Evolutionary conservation across 768 basidiomycete species (phyloP).

Genomic region (Xerocomellus chrysenteron): DNA sequence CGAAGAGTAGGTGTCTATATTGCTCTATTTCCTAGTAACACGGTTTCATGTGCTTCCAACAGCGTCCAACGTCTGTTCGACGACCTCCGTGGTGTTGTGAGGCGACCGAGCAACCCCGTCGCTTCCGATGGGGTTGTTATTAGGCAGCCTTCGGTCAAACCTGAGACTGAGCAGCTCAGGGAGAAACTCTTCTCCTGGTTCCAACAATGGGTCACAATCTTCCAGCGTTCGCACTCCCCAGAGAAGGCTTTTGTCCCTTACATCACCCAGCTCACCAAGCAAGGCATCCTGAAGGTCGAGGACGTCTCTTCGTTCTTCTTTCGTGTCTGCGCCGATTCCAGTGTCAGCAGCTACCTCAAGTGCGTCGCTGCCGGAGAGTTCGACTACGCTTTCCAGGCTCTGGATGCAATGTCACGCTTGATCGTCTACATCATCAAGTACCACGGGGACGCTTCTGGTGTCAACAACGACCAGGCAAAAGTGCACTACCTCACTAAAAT

Average conservation of each 20-base stretch:
- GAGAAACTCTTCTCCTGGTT: slow-evolving; percentile 79
- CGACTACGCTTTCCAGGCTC: slow-evolving; percentile 81
- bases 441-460: slow-evolving; percentile 91
- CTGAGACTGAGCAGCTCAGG: slow-evolving; percentile 72
- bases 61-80: slow-evolving; percentile 76
- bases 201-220: slow-evolving; percentile 95
- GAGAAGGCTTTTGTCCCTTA: slow-evolving; percentile 96
- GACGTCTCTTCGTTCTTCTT: slow-evolving; percentile 98
- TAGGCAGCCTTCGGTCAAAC: slow-evolving; percentile 54
- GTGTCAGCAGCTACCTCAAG: slow-evolving; percentile 85
- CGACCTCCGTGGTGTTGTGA: slow-evolving; percentile 71
- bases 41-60: slow-evolving; percentile 2
- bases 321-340: slow-evolving; percentile 94
- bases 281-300: slow-evolving; percentile 94
- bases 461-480: slow-evolving; percentile 93
- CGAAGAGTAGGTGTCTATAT: slow-evolving; percentile 66
- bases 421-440: slow-evolving; percentile 99
- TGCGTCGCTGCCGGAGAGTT: slow-evolving; percentile 70
- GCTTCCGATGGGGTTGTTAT: slow-evolving; percentile 36
- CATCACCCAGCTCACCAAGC: slow-evolving; percentile 95
- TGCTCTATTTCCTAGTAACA: neutral
- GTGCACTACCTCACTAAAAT: slow-evolving; percentile 97
- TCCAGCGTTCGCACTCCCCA: slow-evolving; percentile 84
- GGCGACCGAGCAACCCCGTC: slow-evolving; percentile 42
- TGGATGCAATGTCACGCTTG: slow-evolving; percentile 93